Percentiles rank a stretch among this genome's conserved stretches.
phyloP scores from a whole-genome alignment of 371 early-diverging fungal species.

The Saksenaea vasiformis region DNA sequence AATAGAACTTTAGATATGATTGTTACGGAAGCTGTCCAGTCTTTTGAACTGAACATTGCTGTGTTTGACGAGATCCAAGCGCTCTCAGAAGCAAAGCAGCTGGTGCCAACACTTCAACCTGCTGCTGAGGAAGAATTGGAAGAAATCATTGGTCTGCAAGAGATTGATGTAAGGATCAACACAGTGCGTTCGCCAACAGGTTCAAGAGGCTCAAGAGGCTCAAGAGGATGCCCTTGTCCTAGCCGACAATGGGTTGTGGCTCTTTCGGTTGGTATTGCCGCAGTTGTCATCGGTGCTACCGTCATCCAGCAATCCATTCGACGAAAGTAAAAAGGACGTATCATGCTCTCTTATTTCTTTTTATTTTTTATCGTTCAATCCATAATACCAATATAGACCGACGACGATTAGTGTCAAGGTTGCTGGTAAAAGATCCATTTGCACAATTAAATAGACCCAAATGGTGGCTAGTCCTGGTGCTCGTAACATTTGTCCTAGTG shows the following conservation, averaged over 20 bases:
- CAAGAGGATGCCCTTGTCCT: background rate
- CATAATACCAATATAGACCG: constrained; percentile 57
- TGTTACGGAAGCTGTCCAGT: constrained; percentile 42
- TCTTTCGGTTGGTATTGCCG: background rate
- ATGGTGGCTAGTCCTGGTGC: constrained; percentile 64
- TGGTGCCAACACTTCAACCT: constrained; percentile 17
- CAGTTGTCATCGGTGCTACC: background rate
- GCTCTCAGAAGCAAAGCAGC: constrained; percentile 32
- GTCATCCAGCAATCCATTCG: background rate
- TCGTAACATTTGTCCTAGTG: constrained; percentile 63
- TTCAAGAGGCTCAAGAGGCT: background rate
- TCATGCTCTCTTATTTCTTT: background rate
- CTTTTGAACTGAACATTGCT: constrained; percentile 50
- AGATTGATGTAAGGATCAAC: background rate
- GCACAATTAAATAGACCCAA: constrained; percentile 62
- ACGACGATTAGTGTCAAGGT: constrained; percentile 46
- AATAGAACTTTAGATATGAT: constrained; percentile 26
- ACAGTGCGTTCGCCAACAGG: background rate
- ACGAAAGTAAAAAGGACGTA: background rate
- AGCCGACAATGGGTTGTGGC: background rate
- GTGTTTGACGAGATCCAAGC: constrained; percentile 50
- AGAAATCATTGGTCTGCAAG: background rate
- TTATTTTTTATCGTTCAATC: constrained; percentile 19
- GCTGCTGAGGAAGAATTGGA: background rate
- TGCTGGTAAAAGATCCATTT: constrained; percentile 59